Percentiles rank a stretch among this genome's conserved stretches.
These are phyloP conservation scores for Aspergillus sp. DNA, from an alignment of 2,329 filamentous ascomycete species.

Conservation along the genomic window DNA sequence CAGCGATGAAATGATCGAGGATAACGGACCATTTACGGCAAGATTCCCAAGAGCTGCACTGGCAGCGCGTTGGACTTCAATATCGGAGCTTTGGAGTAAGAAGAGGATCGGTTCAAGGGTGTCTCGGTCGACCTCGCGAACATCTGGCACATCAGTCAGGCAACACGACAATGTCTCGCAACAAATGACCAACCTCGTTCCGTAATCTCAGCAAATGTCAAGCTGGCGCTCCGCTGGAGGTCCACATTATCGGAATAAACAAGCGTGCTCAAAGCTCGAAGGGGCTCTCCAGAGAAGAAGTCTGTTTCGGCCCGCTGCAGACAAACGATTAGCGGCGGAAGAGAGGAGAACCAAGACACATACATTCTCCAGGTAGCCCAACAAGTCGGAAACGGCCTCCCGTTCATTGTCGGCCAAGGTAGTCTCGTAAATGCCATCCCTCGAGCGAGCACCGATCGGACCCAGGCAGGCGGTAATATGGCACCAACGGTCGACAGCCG, in stretches of 20 bases:
- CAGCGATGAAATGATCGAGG: conserved; percentile 8
- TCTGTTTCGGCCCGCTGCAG: conserved; percentile 84
- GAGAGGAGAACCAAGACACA: conserved; percentile 21
- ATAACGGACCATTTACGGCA: conserved; percentile 73
- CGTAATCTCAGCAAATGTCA: conserved; percentile 98
- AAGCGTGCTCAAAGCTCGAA: conserved; percentile 85
- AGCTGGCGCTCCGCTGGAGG: conserved; percentile 87
- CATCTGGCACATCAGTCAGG: conserved; percentile 54
- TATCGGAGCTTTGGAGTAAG: conserved; percentile 86
- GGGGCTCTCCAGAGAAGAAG: conserved; percentile 93
- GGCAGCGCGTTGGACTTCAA: conserved; percentile 92
- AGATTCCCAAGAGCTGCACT: conserved; percentile 93
- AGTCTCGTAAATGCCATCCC: conserved; percentile 74
- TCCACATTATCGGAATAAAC: conserved; percentile 99
- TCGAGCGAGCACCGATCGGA: conserved; percentile 55
- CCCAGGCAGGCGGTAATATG: conserved; percentile 35
- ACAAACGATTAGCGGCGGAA: conserved; percentile 20
- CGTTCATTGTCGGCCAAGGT: conserved; percentile 91
- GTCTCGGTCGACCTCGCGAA: conserved; percentile 86
- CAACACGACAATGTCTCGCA: conserved; percentile 4
- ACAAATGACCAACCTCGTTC: conserved; percentile 62
- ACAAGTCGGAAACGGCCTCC: conserved; percentile 88
- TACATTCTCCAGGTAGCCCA: conserved; percentile 96
- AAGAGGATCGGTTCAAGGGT: conserved; percentile 94
- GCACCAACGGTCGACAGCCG: conserved; percentile 34